Evolutionary conservation across 768 basidiomycete genomes (phyloP).

Genomic region (Mycena galericulata): DNA sequence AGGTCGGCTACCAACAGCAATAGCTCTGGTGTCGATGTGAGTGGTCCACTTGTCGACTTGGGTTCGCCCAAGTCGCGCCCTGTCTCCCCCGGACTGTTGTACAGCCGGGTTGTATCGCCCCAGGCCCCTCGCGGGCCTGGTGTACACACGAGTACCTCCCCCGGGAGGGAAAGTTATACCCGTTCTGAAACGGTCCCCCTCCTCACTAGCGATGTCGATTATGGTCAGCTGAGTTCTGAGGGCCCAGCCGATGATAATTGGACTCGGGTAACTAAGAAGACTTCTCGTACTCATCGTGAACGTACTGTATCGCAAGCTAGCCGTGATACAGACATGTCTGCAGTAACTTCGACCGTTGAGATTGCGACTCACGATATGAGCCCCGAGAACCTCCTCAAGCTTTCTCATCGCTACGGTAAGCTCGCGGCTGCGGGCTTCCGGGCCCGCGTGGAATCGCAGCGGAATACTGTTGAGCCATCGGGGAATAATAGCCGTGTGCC

Average conservation of each 20-base stretch:
- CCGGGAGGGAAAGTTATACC: neutral
- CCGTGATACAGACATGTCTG: too few relatives aligned
- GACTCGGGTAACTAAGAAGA: neutral
- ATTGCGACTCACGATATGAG: neutral
- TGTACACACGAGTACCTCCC: neutral
- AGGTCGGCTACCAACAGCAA: too few relatives aligned
- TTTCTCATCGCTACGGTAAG: neutral
- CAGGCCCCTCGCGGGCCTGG: neutral
- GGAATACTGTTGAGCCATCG: too few relatives aligned
- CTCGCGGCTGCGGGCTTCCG: neutral
- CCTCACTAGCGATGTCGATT: neutral
- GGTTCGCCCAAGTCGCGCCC: neutral
- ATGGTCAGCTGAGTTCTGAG: neutral
- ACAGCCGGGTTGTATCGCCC: neutral
- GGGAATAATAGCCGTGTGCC: too few relatives aligned
- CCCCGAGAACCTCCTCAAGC: neutral
- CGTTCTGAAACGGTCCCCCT: neutral
- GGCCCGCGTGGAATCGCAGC: neutral
- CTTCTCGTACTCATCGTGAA: conserved; percentile 7
- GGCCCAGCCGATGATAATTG: neutral
- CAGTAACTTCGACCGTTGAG: neutral
- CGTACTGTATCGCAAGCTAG: neutral
- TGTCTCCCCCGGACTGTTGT: too few relatives aligned
- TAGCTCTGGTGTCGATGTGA: too few relatives aligned
- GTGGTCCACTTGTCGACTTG: neutral